Conservation (phyloP, 2,329 filamentous ascomycete genomes). For the Neofusicoccum ribis region DNA sequence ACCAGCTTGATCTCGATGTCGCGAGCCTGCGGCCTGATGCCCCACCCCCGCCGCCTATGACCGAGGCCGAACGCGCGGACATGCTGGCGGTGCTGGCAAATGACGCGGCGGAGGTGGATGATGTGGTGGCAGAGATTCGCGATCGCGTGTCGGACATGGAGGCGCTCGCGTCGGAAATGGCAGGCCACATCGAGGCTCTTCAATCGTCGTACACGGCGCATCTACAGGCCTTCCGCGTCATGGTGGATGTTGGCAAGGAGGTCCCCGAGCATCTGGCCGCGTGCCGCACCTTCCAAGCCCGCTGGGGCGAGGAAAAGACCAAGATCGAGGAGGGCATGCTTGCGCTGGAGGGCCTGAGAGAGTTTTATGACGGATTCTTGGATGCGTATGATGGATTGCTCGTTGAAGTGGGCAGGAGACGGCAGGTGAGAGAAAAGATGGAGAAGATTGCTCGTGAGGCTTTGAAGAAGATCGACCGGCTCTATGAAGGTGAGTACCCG, state of each 20-base stretch:
- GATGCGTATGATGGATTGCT: constrained; percentile 82
- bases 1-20: constrained; percentile 24
- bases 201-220: constrained; percentile 34
- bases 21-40: constrained; percentile 27
- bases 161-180: constrained; percentile 63
- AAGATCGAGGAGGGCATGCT: constrained; percentile 66
- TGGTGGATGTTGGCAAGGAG: constrained; percentile 68
- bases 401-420: constrained; percentile 77
- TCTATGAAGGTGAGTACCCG: constrained; percentile 56
- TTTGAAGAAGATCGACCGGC: constrained; percentile 70
- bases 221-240: constrained; percentile 35
- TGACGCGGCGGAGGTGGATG: constrained; percentile 64
- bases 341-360: constrained; percentile 73
- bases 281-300: constrained; percentile 61
- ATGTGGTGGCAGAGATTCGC: constrained; percentile 67
- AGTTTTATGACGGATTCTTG: constrained; percentile 87
- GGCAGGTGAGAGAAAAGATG: constrained; percentile 71
- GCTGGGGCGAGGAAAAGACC: constrained; percentile 74
- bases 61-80: constrained; percentile 72
- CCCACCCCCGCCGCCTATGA: constrained; percentile 67
- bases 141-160: constrained; percentile 79
- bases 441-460: constrained; percentile 75
- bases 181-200: constrained; percentile 61
- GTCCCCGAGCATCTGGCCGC: constrained; percentile 66
- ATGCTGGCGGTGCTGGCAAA: constrained; percentile 79